These are phyloP conservation scores for Hypoxylon sp. DNA, from an alignment of 2,329 filamentous ascomycete species.

Conservation along the genomic window DNA sequence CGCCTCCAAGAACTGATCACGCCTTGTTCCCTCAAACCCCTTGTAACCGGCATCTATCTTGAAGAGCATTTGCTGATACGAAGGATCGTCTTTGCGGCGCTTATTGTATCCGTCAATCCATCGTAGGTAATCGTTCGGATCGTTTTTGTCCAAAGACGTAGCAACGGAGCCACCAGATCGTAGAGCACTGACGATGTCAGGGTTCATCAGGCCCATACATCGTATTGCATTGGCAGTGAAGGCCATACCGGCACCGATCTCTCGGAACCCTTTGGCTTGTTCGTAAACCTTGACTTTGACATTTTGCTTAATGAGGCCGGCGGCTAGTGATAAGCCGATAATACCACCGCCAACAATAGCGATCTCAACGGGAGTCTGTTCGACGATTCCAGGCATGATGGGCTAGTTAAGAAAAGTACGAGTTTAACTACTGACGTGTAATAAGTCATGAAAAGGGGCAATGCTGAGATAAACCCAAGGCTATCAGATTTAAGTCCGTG, in stretches of 20 bases:
- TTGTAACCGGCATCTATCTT: conserved; percentile 36
- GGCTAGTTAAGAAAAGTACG: conserved; percentile 6
- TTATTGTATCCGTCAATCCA: conserved; percentile 47
- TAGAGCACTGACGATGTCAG: conserved; percentile 40
- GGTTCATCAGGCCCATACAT: conserved; percentile 48
- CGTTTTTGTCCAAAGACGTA: conserved; percentile 37
- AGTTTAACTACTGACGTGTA: neutral
- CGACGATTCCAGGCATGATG: conserved; percentile 26
- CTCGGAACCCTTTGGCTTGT: conserved; percentile 44
- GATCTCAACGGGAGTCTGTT: conserved; percentile 36
- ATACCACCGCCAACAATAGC: conserved; percentile 50
- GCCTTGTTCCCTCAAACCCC: conserved; percentile 54
- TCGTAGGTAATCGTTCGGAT: conserved; percentile 44
- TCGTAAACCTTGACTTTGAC: conserved; percentile 47
- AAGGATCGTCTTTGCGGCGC: conserved; percentile 40
- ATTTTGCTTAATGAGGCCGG: conserved; percentile 44
- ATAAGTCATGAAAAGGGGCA: neutral
- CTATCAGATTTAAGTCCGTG: conserved; percentile 20
- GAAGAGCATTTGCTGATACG: conserved; percentile 37
- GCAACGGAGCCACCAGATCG: conserved; percentile 37
- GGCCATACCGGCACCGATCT: conserved; percentile 50
- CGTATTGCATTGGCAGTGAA: conserved; percentile 46
- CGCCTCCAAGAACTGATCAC: conserved; percentile 65
- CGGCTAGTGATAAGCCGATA: conserved; percentile 42
- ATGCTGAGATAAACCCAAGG: conserved; percentile 16